Evolutionary conservation across 805 yeast genomes (phyloP).

Genomic region (Isabelozyma gotoi): DNA sequence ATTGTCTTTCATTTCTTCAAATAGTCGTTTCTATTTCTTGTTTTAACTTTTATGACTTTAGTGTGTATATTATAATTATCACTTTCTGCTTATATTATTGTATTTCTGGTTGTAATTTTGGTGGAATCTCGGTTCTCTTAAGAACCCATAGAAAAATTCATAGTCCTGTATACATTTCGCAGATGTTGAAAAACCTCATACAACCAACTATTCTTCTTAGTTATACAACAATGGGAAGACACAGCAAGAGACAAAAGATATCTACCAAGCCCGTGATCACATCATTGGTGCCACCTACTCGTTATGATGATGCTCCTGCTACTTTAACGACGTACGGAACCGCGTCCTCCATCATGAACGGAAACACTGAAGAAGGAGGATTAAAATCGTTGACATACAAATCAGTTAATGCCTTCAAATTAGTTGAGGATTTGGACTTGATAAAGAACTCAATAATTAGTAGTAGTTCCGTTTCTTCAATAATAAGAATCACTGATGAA

Average conservation of each 20-base stretch:
- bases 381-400: conserved; percentile 41
- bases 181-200: too few relatives aligned
- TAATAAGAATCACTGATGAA: conserved; percentile 7
- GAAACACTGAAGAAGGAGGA: conserved; percentile 42
- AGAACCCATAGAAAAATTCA: too few relatives aligned
- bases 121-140: too few relatives aligned
- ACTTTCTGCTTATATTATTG: too few relatives aligned
- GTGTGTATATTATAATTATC: too few relatives aligned
- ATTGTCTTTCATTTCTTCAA: background rate
- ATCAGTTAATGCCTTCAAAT: conserved; percentile 34
- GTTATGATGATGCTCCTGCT: conserved; percentile 3
- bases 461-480: conserved; percentile 7
- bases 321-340: conserved; percentile 13
- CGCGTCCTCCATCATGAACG: conserved; percentile 38
- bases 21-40: background rate
- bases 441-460: conserved; percentile 26
- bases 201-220: background rate
- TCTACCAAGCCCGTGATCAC: background rate
- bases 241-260: background rate
- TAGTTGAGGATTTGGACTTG: conserved; percentile 35
- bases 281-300: background rate
- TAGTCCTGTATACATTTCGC: background rate
- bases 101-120: too few relatives aligned
- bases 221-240: conserved; percentile 1
- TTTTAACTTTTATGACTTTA: background rate